Evolutionary conservation across 2,329 filamentous ascomycete genomes (phyloP).

Genomic region (Dryadomyces sulphureus): DNA sequence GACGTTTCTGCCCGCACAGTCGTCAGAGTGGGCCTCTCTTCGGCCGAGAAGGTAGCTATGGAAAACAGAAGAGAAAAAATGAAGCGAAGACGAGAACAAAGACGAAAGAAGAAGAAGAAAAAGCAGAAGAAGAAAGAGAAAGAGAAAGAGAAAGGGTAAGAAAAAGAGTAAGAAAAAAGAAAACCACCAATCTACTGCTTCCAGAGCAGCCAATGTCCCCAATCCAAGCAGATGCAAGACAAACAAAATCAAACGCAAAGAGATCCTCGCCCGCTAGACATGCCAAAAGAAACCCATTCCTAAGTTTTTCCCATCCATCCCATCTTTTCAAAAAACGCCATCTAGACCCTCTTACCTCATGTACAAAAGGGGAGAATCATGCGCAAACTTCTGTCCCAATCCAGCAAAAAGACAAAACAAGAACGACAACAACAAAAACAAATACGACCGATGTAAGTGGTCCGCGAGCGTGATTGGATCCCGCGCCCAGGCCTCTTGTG

Average conservation of each 20-base stretch:
- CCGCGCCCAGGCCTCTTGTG: background rate
- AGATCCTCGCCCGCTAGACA: background rate
- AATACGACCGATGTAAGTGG: background rate
- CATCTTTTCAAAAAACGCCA: background rate
- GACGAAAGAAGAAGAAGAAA: no score
- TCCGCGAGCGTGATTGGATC: background rate
- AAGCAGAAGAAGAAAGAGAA: no score
- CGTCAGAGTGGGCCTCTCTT: no score
- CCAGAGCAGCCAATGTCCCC: no score
- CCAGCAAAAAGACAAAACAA: background rate
- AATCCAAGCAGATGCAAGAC: no score
- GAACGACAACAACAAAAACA: background rate
- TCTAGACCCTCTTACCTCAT: background rate
- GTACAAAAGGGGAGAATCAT: background rate
- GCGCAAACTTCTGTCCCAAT: background rate
- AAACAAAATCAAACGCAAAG: background rate
- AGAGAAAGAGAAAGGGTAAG: no score
- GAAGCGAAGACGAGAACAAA: no score
- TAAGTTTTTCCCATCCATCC: background rate
- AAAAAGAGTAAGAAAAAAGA: no score
- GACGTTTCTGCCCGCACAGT: no score
- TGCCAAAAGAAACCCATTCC: background rate
- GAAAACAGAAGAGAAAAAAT: no score
- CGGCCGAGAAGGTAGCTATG: no score
- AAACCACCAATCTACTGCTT: no score